A percentile compares a stretch with the other conserved stretches of the same genome.
Evolutionary conservation across 139 green algal genomes (phyloP).

Genomic region (Chlamydomonas sphaeroides): DNA sequence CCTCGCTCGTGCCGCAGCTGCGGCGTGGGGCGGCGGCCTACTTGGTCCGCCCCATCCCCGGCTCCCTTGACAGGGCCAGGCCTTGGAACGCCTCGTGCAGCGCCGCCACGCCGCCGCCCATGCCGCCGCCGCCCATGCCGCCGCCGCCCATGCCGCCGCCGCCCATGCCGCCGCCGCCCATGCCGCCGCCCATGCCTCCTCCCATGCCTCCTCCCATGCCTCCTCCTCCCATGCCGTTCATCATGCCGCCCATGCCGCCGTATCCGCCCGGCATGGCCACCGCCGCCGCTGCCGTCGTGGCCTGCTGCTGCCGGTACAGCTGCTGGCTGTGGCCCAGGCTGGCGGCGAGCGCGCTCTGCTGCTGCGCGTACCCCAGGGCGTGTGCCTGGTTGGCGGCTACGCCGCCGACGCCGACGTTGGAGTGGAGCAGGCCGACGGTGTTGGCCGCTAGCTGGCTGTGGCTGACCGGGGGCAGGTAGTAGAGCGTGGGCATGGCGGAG

Average conservation of each 20-base stretch:
- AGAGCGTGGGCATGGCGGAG: slow-evolving; percentile 26
- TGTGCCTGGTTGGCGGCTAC: background rate
- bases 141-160: slow-evolving; percentile 35
- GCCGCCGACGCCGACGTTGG: background rate
- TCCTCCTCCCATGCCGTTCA: slow-evolving; percentile 3
- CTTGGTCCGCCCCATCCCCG: too few relatives aligned
- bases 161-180: slow-evolving; percentile 11
- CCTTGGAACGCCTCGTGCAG: slow-evolving; percentile 33
- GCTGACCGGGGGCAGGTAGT: slow-evolving; percentile 24
- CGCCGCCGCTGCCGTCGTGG: slow-evolving; percentile 30
- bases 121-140: slow-evolving; percentile 16
- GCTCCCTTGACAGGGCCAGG: slow-evolving; percentile 2
- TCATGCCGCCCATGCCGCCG: background rate
- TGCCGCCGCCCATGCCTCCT: slow-evolving; percentile 6
- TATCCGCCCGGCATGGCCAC: background rate
- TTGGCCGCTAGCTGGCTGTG: slow-evolving; percentile 19
- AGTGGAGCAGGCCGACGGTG: background rate
- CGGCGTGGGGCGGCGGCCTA: too few relatives aligned
- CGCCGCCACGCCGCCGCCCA: slow-evolving; percentile 1
- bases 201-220: too few relatives aligned
- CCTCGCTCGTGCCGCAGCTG: too few relatives aligned
- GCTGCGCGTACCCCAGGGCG: slow-evolving; percentile 14
- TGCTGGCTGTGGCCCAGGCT: background rate
- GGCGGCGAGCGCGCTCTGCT: background rate
- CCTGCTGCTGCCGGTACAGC: slow-evolving; percentile 20